Conservation (phyloP, 805 yeast genomes). For the Hanseniaspora nectarophila region DNA sequence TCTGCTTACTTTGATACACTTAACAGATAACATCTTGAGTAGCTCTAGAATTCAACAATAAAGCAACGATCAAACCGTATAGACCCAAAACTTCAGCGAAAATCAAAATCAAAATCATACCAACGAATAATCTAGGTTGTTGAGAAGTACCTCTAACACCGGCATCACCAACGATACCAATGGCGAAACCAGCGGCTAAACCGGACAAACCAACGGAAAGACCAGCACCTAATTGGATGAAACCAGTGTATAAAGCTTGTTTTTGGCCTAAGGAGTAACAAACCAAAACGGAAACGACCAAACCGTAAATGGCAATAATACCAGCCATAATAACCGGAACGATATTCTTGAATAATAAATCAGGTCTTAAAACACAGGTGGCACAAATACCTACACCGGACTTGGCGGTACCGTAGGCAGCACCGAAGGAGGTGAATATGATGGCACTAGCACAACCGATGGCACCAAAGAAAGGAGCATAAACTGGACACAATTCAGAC, state of each 20-base stretch:
- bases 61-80: constrained; percentile 95
- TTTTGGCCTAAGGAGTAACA: constrained; percentile 78
- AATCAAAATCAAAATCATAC: constrained; percentile 96
- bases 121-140: constrained; percentile 96
- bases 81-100: constrained; percentile 98
- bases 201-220: constrained; percentile 94
- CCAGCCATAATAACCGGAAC: constrained; percentile 99
- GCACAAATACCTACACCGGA: constrained; percentile 99
- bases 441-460: constrained; percentile 99
- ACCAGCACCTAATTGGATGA: constrained; percentile 97
- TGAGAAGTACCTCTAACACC: constrained; percentile 98
- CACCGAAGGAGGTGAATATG: constrained; percentile 97
- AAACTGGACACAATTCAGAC: constrained; percentile 28
- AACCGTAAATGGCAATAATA: constrained; percentile 96
- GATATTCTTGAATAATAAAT: constrained; percentile 78
- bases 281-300: constrained; percentile 89
- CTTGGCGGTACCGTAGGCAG: constrained; percentile 98
- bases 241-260: constrained; percentile 92
- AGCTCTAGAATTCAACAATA: constrained; percentile 94
- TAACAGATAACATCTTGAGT: constrained; percentile 80
- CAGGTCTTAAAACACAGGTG: constrained; percentile 95
- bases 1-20: constrained; percentile 17
- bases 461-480: constrained; percentile 92
- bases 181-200: constrained; percentile 96
- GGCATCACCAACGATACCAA: constrained; percentile 98